phyloP scores from a whole-genome alignment of 2,329 filamentous ascomycete genomes.

The Neonectria sp. region DNA sequence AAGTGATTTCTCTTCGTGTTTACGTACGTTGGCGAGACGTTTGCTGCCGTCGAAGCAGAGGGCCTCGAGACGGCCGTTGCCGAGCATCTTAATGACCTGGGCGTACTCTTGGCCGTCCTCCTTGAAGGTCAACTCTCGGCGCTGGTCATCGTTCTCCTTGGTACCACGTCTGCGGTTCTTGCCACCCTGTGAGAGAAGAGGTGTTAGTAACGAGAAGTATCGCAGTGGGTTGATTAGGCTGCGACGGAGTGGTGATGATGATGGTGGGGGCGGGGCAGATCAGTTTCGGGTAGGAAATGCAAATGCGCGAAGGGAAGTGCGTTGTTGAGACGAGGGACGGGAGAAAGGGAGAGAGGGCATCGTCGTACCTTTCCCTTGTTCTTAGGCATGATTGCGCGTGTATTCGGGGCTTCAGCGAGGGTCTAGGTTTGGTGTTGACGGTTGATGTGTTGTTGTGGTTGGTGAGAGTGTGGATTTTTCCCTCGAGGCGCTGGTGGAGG shows the following conservation, averaged over 20 bases:
- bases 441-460: conserved; percentile 47
- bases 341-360: conserved; percentile 9
- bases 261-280: conserved; percentile 51
- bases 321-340: conserved; percentile 15
- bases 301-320: conserved; percentile 28
- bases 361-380: conserved; percentile 96
- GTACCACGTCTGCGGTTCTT: conserved; percentile 99
- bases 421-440: conserved; percentile 35
- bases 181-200: conserved; percentile 77
- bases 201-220: conserved; percentile 36
- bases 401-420: conserved; percentile 22
- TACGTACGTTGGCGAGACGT: conserved; percentile 59
- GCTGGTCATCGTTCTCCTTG: conserved; percentile 99
- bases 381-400: conserved; percentile 84
- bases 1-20: conserved; percentile 2
- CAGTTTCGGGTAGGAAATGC: conserved; percentile 18
- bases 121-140: conserved; percentile 98
- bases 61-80: conserved; percentile 93
- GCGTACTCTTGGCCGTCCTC: conserved; percentile 88
- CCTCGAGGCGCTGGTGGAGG: conserved; percentile 24
- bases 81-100: conserved; percentile 86
- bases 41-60: conserved; percentile 89
- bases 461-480: conserved; percentile 48
- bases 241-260: conserved; percentile 32
- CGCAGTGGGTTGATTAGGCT: conserved; percentile 11